These are phyloP conservation scores for Berberis thunbergii DNA, from an alignment of 164 flowering plant species.

Conservation along the genomic window DNA sequence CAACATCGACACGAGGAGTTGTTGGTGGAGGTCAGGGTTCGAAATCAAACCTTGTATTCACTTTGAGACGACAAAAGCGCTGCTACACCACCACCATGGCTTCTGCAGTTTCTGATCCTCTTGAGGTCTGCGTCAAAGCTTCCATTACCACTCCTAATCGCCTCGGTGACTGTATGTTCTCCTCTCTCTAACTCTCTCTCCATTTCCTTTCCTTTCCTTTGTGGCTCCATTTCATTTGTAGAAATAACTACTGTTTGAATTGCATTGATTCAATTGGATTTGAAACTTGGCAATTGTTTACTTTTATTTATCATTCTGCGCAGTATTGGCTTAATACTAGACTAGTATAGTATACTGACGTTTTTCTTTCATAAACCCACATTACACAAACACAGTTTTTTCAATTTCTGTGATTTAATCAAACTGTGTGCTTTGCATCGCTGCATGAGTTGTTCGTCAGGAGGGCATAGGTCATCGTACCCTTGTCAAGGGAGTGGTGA, in stretches of 20 bases:
- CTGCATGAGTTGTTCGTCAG: not conserved
- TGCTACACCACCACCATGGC: slow-evolving; percentile 4
- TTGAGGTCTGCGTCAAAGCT: slow-evolving; percentile 76
- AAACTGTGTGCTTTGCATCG: not conserved
- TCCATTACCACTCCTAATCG: slow-evolving; percentile 57
- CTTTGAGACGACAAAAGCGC: not conserved
- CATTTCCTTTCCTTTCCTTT: not conserved
- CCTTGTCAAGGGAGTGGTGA: no score
- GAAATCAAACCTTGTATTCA: not conserved
- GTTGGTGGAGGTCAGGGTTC: not conserved
- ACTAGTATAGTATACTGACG: not conserved
- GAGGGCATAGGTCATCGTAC: no score
- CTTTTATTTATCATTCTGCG: not conserved
- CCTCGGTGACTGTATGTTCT: slow-evolving; percentile 71
- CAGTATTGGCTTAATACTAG: not conserved
- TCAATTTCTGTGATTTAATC: not conserved
- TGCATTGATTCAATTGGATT: not conserved
- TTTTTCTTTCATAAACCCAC: no score
- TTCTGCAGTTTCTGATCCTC: slow-evolving; percentile 32
- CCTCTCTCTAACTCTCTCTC: not conserved
- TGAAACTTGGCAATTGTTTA: not conserved
- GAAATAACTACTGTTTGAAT: not conserved
- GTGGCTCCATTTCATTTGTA: not conserved
- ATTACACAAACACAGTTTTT: no score
- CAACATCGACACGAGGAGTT: not conserved